phyloP scores from a whole-genome alignment of 2,329 filamentous ascomycete species.

The Apiospora arundinis region DNA sequence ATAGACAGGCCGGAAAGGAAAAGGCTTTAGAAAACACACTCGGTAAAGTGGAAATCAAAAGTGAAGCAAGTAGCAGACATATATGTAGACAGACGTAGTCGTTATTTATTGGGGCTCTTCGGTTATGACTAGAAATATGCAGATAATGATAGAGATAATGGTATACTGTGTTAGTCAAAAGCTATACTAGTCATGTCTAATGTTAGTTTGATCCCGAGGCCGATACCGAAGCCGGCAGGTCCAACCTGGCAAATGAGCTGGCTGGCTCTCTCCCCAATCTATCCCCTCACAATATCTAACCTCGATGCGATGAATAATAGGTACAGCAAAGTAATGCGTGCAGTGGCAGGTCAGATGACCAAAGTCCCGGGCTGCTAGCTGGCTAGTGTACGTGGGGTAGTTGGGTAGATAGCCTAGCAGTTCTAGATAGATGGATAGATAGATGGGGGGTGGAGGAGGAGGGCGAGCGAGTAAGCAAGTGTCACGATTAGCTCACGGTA shows the following conservation, averaged over 20 bases:
- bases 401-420: neutral
- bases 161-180: neutral
- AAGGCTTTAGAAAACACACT: neutral
- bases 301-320: constrained; percentile 1
- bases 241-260: neutral
- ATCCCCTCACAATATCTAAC: neutral
- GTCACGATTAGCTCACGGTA: neutral
- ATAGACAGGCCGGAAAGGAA: neutral
- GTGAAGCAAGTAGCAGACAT: neutral
- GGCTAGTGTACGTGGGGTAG: neutral
- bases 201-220: constrained; percentile 7
- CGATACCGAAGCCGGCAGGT: constrained; percentile 20
- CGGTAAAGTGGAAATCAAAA: neutral
- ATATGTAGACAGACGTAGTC: neutral
- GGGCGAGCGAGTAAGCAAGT: neutral
- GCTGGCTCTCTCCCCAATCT: neutral
- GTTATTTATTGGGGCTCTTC: neutral
- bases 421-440: neutral
- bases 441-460: neutral
- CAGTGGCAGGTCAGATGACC: neutral
- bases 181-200: constrained; percentile 10
- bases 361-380: neutral
- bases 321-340: neutral
- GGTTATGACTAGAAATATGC: neutral
- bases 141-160: constrained; percentile 19